Base-by-base conservation (phyloP, 371 early-diverging fungal species). In the Apophysomyces elegans region DNA sequence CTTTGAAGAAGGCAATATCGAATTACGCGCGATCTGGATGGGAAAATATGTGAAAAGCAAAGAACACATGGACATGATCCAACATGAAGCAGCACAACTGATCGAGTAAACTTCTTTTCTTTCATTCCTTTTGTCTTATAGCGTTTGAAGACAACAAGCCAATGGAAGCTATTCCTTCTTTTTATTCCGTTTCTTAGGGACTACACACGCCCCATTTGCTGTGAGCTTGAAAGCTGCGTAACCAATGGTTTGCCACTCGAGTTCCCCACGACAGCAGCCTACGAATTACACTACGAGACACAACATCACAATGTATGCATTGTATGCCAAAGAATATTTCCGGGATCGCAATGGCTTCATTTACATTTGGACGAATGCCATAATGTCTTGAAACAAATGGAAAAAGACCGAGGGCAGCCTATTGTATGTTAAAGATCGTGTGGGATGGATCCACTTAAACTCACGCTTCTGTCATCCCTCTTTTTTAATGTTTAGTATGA, bases 331-430 rank as follows among this genome's bases (percentile, higher is more conserved):
- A 81, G 79, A 38, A 56, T 77, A 1, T 88, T 89, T 56, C 90
- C 90, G 0, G 77, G 74, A 7, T 63, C 71, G 16, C 74, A 74
- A 9, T 87, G 82, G 80, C 67, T 89, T 4, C 72, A 80, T 6
- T 67, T 88, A 0, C 90, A 89, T 68, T 61, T 86, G 13, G 80
- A 77, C 26, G 90, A 89, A 62, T 76, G 72, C 36, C 90, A 89
- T 46, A 77, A 88, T 59, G 63, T 78, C 18, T 37, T 88, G 5
- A 61, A 79, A 43, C 73, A 70, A 56, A 80, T 89, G 12, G 71
- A 73, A 46, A 80, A 80, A 44, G 88, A 88, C 18, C 74, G 78
- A 21, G 90, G 90, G 0, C 86, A 87, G 21, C 84, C 78, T 44
- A 84, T 81, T n/a, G 89, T 86, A 85, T 67, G 79, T 46, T 3